These are phyloP conservation scores for Phaffia rhodozyma DNA, from an alignment of 1,284 basidiomycete genomes.

Conservation along the genomic window DNA sequence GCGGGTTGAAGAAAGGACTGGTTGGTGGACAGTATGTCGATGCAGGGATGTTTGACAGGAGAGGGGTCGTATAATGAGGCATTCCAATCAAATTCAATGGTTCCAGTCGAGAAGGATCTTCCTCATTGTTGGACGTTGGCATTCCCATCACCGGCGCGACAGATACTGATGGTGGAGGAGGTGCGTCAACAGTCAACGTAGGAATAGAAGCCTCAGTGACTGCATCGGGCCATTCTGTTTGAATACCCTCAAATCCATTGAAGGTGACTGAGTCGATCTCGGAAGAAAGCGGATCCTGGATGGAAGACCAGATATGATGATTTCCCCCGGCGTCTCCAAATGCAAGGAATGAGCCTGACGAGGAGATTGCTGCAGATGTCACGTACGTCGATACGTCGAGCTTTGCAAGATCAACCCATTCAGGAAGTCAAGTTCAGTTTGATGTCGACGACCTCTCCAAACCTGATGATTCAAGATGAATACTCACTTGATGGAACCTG, in stretches of 20 bases:
- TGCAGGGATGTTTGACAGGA: conserved; percentile 63
- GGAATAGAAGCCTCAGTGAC: conserved; percentile 53
- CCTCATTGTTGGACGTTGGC: too few relatives aligned
- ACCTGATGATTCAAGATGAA: conserved; percentile 13
- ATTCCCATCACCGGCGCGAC: too few relatives aligned
- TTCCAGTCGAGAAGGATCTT: background rate
- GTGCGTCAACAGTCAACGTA: too few relatives aligned
- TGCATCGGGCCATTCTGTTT: conserved; percentile 72
- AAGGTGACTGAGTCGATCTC: conserved; percentile 50
- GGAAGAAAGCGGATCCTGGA: conserved; percentile 21
- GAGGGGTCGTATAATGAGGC: conserved; percentile 64
- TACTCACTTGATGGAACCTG: conserved; percentile 61
- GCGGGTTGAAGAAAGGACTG: conserved; percentile 44
- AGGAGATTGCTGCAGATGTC: conserved; percentile 69
- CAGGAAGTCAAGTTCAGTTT: conserved; percentile 43
- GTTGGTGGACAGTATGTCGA: conserved; percentile 31
- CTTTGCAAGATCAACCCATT: conserved; percentile 22
- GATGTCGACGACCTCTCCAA: conserved; percentile 20
- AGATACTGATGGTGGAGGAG: too few relatives aligned
- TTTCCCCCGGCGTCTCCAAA: conserved; percentile 82
- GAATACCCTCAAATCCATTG: conserved; percentile 75
- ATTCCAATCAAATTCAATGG: conserved; percentile 83
- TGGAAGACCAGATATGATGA: conserved; percentile 72
- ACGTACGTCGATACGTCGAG: conserved; percentile 54
- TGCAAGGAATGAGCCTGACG: conserved; percentile 77